Evolutionary conservation across 495 filamentous ascomycete species (phyloP).

Genomic region (Xylaria acuta): DNA sequence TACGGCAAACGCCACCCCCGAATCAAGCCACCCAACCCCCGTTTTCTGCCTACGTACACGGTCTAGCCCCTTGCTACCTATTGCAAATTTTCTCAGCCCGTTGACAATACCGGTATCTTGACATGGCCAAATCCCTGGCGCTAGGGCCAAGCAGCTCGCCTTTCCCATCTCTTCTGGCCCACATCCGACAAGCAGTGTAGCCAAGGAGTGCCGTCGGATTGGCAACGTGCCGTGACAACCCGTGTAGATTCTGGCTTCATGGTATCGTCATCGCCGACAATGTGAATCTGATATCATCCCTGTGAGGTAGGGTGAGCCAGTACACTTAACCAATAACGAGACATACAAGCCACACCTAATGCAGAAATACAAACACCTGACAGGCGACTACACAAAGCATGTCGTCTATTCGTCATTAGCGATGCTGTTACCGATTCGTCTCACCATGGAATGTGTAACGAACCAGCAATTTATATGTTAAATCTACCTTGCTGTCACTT

Average conservation of each 20-base stretch:
- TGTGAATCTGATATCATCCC: neutral
- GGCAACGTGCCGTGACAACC: slow-evolving; percentile 7
- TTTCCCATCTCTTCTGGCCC: neutral
- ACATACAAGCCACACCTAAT: neutral
- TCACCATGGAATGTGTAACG: slow-evolving; percentile 16
- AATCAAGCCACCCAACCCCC: slow-evolving; percentile 18
- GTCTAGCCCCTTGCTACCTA: neutral
- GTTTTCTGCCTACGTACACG: slow-evolving; percentile 2
- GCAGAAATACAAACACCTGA: slow-evolving; percentile 8
- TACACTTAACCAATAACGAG: neutral
- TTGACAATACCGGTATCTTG: neutral
- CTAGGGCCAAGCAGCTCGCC: neutral
- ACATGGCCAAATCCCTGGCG: neutral
- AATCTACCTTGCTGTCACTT: neutral
- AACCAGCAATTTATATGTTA: neutral
- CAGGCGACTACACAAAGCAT: neutral
- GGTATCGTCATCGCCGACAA: slow-evolving; percentile 7
- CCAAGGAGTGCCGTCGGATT: slow-evolving; percentile 1
- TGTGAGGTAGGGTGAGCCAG: neutral
- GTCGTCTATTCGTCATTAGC: neutral
- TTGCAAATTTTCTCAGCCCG: slow-evolving; percentile 13
- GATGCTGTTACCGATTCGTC: slow-evolving; percentile 15
- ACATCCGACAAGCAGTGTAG: slow-evolving; percentile 15
- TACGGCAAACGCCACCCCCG: neutral
- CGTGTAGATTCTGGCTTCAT: neutral